Conservation (phyloP, 129 eudicot species). For the Pulicaria dysenterica region DNA sequence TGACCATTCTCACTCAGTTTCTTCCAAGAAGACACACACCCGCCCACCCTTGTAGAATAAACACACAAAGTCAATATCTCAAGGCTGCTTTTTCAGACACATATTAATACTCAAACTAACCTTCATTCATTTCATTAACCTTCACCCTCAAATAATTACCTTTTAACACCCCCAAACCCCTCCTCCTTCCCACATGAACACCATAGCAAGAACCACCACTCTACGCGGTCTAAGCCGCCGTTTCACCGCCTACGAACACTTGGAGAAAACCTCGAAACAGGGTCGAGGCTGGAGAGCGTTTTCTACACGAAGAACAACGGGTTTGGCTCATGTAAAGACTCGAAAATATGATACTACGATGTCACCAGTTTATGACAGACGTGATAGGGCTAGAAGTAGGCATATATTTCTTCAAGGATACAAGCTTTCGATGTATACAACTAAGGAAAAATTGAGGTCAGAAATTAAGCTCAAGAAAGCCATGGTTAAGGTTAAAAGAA, state of each 20-base stretch:
- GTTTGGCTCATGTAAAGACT: slow-evolving; percentile 16
- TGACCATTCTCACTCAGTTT: slow-evolving; percentile 10
- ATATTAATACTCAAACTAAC: slow-evolving; percentile 25
- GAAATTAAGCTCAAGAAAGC: slow-evolving; percentile 48
- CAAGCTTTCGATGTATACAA: slow-evolving; percentile 41
- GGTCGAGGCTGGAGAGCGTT: slow-evolving; percentile 23
- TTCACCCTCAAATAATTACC: background rate
- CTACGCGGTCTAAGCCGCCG: slow-evolving; percentile 44
- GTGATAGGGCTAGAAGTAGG: slow-evolving; percentile 61
- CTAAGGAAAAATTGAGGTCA: slow-evolving; percentile 30
- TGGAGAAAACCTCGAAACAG: slow-evolving; percentile 15
- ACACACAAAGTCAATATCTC: slow-evolving; percentile 19
- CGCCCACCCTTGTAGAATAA: slow-evolving; percentile 35
- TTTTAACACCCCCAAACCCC: background rate
- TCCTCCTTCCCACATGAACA: too few species aligned
- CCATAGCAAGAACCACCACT: slow-evolving; percentile 45
- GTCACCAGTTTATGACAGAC: slow-evolving; percentile 41
- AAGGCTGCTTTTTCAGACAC: slow-evolving; percentile 23
- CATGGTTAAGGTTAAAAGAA: slow-evolving; percentile 46
- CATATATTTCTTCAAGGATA: slow-evolving; percentile 62
- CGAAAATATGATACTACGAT: slow-evolving; percentile 14
- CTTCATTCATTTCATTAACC: background rate
- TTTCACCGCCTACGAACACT: slow-evolving; percentile 38
- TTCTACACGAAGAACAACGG: slow-evolving; percentile 38
- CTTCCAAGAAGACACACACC: slow-evolving; percentile 30